Evolutionary conservation across 768 basidiomycete species (phyloP), one percentile per base, ranked within the genome.

Genomic region (Suillus weaverae): DNA sequence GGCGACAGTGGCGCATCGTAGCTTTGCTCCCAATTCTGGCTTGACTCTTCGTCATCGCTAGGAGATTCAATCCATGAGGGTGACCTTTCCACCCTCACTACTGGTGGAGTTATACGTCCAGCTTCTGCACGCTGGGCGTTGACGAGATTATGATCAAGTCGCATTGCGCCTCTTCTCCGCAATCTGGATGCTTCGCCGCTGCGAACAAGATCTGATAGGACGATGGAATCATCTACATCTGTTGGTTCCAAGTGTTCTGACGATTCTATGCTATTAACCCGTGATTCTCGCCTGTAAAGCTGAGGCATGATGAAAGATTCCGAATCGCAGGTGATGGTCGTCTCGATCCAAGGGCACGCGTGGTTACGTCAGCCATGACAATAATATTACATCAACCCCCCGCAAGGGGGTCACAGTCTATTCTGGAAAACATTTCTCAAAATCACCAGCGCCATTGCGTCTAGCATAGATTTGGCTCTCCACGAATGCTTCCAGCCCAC

Each of bases 141-240:
- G 33, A 74, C 54, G 30, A 70, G 43, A 44, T 71, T 74, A 64
- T 81, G 81, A 74, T 88, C 87, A 39, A 89, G 79, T 44, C 87
- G 81, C 82, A 91, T 84, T 60, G 90, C 90, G 13, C 90, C 90
- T 67, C 90, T 79, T 63, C 90, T 79, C n/a, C 90, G 84, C 61
- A 91, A 77, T 6, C 90, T 81, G 4, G 90, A 91, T 0, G 88
- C 87, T 71, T 92, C 90, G 18, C 86, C 90, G 1, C 87, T 87
- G 60, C 90, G 87, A 18, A 91, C 81, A 48, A 92, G 82, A 73
- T 91, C 90, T 2, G 88, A 89, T 53, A 91, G 83, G 22, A 90
- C 84, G 63, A 92, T 88, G 38, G 86, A 82, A 70, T 87, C 87
- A 69, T 92, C 90, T 2, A 80, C 81, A 64, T 89, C 87, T 43